Conservation (phyloP, 169 alveolate species). For the Plasmodium coatneyi region DNA sequence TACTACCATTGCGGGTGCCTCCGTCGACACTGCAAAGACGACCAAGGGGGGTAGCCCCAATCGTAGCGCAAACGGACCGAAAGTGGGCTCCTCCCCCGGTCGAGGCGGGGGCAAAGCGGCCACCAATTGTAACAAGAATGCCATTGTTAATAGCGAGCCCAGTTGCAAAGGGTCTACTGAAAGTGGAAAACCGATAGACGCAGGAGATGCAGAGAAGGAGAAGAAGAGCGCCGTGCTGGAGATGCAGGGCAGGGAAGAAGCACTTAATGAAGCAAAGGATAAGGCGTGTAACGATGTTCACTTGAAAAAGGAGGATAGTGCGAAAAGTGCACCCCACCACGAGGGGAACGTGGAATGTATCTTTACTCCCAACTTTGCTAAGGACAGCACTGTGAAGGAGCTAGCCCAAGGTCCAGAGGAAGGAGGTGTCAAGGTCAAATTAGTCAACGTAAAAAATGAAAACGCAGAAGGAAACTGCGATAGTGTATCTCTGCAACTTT, state of each 20-base stretch:
- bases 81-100: background rate
- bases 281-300: background rate
- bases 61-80: background rate
- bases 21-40: background rate
- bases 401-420: background rate
- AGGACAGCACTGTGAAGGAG: background rate
- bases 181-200: background rate
- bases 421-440: constrained; percentile 1
- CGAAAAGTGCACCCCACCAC: background rate
- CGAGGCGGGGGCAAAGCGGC: background rate
- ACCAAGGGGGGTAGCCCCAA: background rate
- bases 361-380: background rate
- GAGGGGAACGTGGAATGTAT: background rate
- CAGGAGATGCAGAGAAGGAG: background rate
- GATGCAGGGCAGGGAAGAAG: background rate
- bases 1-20: background rate
- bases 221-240: background rate
- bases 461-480: background rate
- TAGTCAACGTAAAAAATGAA: constrained; percentile 14
- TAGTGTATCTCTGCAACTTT: background rate
- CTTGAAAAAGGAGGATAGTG: background rate
- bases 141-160: background rate
- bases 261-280: background rate
- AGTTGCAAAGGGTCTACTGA: background rate
- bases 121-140: background rate